Base-by-base conservation (phyloP, 805 yeast species). In the Metschnikowia orientalis region DNA sequence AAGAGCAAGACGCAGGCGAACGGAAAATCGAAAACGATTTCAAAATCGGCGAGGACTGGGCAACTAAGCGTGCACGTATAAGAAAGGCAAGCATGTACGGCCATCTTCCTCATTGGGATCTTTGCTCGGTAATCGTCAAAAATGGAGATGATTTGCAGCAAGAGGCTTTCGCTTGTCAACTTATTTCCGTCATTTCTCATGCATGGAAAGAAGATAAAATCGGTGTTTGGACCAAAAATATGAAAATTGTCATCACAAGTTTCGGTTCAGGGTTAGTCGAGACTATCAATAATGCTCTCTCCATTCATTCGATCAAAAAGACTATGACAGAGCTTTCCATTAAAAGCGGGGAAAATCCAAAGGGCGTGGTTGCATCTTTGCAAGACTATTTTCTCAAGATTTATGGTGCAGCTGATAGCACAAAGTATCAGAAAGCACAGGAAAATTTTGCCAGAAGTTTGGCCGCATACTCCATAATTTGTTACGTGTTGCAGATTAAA, bases 101-200 rank as follows among this genome's bases (percentile, higher is more conserved):
- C 0, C 92, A 88, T 52, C 57, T 83, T 19, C 84, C 81, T 16
- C 84, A 87, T 54, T 92, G 98, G 98, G 97, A 92, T 42, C 57
- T 92, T 23, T 87, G 90, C 45, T 89, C 97, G 1, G 96, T 90
- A 2, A 92, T 92, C 53, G 95, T 94, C 8, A 92, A 92, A 53
- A 90, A 95, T 18, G 98, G 98, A 21, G 90, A 84, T 50, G 98
- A 92, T 60, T 58, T 92, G 32, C 83, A 95, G 15, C 98, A 92
- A 55, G 98, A 92, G 57, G 96, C 98, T 0, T 88, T 92, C 67
- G 98, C 98, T 0, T 88, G 96, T 42, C 98, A 92, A 56, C 57
- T 92, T 26, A 90, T 92, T 32, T 23, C 25, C n/a, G 25, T 23
- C 15, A 23, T 23, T 11, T 79, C 95, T 1, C 77, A 77, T 31